phyloP scores from a whole-genome alignment of 305 asterid species.

The Lippia alba region DNA sequence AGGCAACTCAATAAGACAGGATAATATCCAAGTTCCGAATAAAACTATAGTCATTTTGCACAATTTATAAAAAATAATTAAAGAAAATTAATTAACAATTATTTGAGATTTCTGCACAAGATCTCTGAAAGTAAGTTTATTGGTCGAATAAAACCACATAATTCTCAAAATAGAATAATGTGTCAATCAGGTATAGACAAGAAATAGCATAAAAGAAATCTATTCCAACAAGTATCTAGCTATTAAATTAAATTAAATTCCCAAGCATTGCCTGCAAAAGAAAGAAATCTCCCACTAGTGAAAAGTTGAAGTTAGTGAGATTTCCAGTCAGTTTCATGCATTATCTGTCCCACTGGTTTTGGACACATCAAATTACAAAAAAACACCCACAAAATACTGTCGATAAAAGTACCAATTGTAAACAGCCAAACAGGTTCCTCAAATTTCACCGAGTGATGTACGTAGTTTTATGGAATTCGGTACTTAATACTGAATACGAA shows the following conservation, averaged over 20 bases:
- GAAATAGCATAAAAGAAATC: not conserved
- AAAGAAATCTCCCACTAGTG: constrained; percentile 12
- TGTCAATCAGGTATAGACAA: not conserved
- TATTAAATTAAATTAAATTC: not conserved
- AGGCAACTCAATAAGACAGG: too few species aligned
- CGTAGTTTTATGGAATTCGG: too few species aligned
- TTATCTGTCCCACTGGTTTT: not conserved
- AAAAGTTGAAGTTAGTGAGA: constrained; percentile 15
- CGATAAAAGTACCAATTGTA: too few species aligned
- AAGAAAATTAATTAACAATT: too few species aligned
- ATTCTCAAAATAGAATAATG: not conserved
- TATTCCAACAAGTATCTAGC: not conserved
- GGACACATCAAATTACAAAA: not conserved
- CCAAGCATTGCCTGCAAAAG: not conserved
- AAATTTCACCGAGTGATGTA: too few species aligned
- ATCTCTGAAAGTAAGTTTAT: not conserved
- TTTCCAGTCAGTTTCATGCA: constrained; percentile 16
- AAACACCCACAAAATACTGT: not conserved
- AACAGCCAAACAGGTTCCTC: too few species aligned
- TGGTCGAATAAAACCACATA: not conserved
- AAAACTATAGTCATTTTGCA: too few species aligned
- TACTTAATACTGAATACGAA: too few species aligned
- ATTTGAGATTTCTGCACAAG: not conserved
- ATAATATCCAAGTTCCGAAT: too few species aligned
- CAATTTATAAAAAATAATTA: too few species aligned